A percentile compares a stretch with the other conserved stretches of the same genome.
These are phyloP conservation scores for Bipolaris victoriae DNA, from an alignment of 2,329 filamentous ascomycete species.

Conservation along the genomic window DNA sequence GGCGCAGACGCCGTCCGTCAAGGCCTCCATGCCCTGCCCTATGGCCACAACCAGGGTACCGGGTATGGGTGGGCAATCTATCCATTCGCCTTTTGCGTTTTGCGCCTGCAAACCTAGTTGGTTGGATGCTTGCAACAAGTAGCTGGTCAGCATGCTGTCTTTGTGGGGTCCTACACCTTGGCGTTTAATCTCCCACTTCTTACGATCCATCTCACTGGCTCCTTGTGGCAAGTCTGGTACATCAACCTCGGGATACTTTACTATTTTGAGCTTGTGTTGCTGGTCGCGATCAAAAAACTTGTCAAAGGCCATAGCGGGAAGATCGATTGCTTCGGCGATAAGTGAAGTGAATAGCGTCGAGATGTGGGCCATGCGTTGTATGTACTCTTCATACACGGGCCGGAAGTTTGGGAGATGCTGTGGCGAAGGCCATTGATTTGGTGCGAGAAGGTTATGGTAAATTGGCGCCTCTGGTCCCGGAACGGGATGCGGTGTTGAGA, in stretches of 20 bases:
- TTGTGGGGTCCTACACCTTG: constrained; percentile 79
- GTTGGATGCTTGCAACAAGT: constrained; percentile 78
- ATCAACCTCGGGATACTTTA: constrained; percentile 76
- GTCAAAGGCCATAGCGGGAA: constrained; percentile 72
- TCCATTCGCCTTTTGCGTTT: constrained; percentile 78
- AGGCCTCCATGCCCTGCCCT: constrained; percentile 83
- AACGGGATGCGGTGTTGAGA: constrained; percentile 77
- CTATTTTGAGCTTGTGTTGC: constrained; percentile 90
- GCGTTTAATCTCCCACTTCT: constrained; percentile 60
- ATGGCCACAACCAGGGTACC: constrained; percentile 87
- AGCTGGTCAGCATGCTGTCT: constrained; percentile 82
- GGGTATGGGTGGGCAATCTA: constrained; percentile 77
- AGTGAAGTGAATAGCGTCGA: constrained; percentile 77
- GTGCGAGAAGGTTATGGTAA: constrained; percentile 78
- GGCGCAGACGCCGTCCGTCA: constrained; percentile 82
- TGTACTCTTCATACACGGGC: constrained; percentile 74
- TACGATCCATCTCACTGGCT: constrained; percentile 44
- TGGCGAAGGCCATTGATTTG: constrained; percentile 76
- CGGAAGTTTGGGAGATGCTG: constrained; percentile 70
- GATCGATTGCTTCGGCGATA: constrained; percentile 81
- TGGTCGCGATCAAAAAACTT: constrained; percentile 74
- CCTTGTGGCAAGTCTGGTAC: constrained; percentile 36
- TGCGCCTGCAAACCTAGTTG: constrained; percentile 83
- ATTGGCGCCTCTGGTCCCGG: constrained; percentile 68
- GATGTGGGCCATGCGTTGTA: constrained; percentile 73